These are phyloP conservation scores for Colletotrichum sp. DNA, from an alignment of 2,329 filamentous ascomycete species.

Conservation along the genomic window DNA sequence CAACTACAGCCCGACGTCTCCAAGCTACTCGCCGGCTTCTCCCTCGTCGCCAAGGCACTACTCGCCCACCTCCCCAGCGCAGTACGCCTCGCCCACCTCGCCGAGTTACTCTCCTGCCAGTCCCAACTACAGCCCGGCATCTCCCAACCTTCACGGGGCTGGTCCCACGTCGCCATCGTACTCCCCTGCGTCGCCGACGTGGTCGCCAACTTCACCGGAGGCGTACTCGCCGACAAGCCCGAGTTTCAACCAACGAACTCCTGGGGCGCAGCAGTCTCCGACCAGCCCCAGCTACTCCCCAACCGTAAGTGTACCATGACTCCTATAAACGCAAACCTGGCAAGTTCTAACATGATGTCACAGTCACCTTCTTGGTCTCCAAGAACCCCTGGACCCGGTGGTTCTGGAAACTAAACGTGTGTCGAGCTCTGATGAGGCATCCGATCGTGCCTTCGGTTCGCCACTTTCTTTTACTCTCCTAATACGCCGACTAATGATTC, in stretches of 20 bases:
- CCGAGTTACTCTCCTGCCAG: slow-evolving; percentile 75
- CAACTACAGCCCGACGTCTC: slow-evolving; percentile 70
- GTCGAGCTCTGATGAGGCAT: slow-evolving; percentile 15
- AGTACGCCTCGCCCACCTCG: slow-evolving; percentile 77
- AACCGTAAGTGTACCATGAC: slow-evolving; percentile 44
- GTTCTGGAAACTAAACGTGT: slow-evolving; percentile 45
- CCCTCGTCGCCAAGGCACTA: slow-evolving; percentile 63
- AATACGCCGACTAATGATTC: slow-evolving; percentile 47
- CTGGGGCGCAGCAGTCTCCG: slow-evolving; percentile 62
- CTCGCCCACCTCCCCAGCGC: slow-evolving; percentile 73
- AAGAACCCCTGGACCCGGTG: slow-evolving; percentile 48
- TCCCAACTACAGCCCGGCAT: slow-evolving; percentile 75
- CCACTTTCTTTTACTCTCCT: slow-evolving; percentile 15
- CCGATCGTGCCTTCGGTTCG: not conserved
- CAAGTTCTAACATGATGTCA: slow-evolving; percentile 28
- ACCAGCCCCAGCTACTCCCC: slow-evolving; percentile 78
- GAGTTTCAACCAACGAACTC: slow-evolving; percentile 59
- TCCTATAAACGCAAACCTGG: not conserved
- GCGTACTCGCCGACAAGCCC: slow-evolving; percentile 70
- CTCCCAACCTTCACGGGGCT: slow-evolving; percentile 55
- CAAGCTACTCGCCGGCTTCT: slow-evolving; percentile 68
- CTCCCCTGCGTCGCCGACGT: slow-evolving; percentile 75
- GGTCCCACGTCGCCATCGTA: slow-evolving; percentile 64
- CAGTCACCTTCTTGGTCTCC: slow-evolving; percentile 54
- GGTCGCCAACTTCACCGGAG: slow-evolving; percentile 76